Conservation (phyloP, 164 flowering plant genomes). For the Saururus chinensis region DNA sequence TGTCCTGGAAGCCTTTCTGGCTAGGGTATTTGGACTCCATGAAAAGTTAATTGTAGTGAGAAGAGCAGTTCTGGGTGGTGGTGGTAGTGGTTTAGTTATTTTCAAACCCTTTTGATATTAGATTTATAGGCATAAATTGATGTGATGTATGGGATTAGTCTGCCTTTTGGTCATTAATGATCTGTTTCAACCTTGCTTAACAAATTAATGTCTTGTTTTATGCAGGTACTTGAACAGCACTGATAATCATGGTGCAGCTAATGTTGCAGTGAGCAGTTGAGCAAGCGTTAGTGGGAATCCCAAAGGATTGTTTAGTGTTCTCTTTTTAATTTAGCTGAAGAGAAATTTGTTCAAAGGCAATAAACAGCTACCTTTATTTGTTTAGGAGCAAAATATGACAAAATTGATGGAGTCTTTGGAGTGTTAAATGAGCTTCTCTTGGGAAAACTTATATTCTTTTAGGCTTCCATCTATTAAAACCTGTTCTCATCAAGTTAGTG, state of each 20-base stretch:
- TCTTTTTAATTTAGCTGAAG: background rate
- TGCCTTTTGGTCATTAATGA: background rate
- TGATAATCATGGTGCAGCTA: background rate
- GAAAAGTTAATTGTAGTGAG: too few species aligned
- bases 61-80: too few species aligned
- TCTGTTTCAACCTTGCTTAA: background rate
- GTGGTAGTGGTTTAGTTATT: too few species aligned
- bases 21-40: too few species aligned
- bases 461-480: background rate
- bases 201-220: background rate
- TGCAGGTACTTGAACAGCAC: slow-evolving; percentile 2
- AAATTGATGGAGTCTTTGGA: background rate
- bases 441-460: background rate
- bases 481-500: background rate
- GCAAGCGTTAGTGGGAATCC: background rate
- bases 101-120: too few species aligned
- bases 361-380: background rate
- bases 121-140: too few species aligned
- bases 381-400: background rate
- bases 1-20: too few species aligned
- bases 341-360: background rate
- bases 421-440: background rate
- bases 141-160: background rate
- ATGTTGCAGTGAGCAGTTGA: slow-evolving; percentile 1
- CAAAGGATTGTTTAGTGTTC: background rate